phyloP scores from a whole-genome alignment of 2,329 filamentous ascomycete species.

The Xylariales sp. region DNA sequence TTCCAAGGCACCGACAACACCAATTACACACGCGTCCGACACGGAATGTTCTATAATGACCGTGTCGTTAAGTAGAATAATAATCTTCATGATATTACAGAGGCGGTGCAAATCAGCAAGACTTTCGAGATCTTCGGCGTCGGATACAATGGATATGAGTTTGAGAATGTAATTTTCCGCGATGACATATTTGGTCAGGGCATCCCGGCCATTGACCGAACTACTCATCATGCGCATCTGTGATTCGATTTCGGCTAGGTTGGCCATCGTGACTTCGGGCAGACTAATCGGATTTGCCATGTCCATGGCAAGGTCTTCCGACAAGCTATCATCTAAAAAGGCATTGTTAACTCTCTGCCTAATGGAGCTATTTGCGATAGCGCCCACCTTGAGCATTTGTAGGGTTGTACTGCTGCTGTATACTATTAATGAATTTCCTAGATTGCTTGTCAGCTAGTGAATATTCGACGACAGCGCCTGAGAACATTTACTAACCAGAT shows the following conservation, averaged over 20 bases:
- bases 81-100: constrained; percentile 97
- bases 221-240: constrained; percentile 83
- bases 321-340: constrained; percentile 80
- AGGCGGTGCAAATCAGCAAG: constrained; percentile 86
- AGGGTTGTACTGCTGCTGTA: constrained; percentile 79
- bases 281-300: constrained; percentile 76
- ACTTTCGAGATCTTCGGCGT: constrained; percentile 92
- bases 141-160: constrained; percentile 84
- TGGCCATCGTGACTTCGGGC: constrained; percentile 82
- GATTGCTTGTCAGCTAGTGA: constrained; percentile 44
- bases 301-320: constrained; percentile 86
- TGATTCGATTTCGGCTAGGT: constrained; percentile 85
- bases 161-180: constrained; percentile 87
- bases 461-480: neutral
- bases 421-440: constrained; percentile 90
- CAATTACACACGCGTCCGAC: constrained; percentile 86
- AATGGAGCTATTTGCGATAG: neutral
- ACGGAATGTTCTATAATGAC: constrained; percentile 94
- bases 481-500: constrained; percentile 76
- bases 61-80: constrained; percentile 94
- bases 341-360: constrained; percentile 49
- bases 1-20: constrained; percentile 94
- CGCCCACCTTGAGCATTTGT: constrained; percentile 70
- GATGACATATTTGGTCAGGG: constrained; percentile 87
- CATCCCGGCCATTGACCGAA: constrained; percentile 81